Conservation (phyloP, 805 yeast genomes). For the Schizosaccharomyces cryophilus region DNA sequence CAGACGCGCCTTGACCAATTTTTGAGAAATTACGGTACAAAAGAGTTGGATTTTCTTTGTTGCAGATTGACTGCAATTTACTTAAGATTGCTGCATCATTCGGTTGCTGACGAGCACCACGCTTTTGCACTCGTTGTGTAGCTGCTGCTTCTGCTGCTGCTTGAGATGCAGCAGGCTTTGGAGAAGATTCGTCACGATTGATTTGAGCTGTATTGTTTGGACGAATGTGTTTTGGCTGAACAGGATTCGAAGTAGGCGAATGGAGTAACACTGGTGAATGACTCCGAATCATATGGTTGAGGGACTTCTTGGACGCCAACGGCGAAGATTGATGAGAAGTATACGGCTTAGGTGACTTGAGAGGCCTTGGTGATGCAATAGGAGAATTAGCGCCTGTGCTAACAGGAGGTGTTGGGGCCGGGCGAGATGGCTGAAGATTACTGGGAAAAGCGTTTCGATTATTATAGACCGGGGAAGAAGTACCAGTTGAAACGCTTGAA, state of each 20-base stretch:
- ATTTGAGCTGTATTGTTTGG: background rate
- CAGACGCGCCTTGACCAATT: conserved; percentile 96
- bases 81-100: conserved; percentile 64
- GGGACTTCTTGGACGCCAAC: background rate
- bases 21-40: conserved; percentile 30
- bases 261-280: background rate
- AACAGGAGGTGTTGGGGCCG: background rate
- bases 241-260: background rate
- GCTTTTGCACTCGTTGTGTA: conserved; percentile 50
- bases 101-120: conserved; percentile 18
- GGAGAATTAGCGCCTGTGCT: background rate
- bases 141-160: conserved; percentile 3
- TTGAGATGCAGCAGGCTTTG: background rate
- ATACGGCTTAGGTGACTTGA: background rate
- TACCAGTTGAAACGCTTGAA: background rate
- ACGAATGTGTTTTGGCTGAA: conserved; percentile 5
- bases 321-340: background rate
- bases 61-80: conserved; percentile 59
- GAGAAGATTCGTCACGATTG: background rate
- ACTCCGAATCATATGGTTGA: background rate
- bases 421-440: background rate
- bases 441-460: too few relatives aligned
- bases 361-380: background rate
- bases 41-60: conserved; percentile 65
- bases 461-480: background rate